Evolutionary conservation across 768 basidiomycete genomes (phyloP), one percentile per base, ranked within the genome.

Genomic region (Chalciporus pseudorubinellus): DNA sequence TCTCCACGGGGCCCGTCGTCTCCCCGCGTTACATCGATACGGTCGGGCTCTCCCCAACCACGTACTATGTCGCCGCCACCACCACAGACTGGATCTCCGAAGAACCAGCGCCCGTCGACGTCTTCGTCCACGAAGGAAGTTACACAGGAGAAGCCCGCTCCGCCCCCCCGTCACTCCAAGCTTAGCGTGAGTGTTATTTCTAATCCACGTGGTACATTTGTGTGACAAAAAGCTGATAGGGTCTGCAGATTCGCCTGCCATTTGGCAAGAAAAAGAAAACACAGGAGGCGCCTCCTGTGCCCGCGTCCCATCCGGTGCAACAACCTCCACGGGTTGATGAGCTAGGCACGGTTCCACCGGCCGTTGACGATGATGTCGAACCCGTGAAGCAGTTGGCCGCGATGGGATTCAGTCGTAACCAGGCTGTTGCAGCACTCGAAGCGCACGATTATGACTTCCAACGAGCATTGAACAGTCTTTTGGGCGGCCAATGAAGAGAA

Each of bases 401-500:
- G 18, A 97, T 98, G 94, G 95, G 95, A 21, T 98, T 98, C 75
- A 85, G 80, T 55, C 81, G 95, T 38, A 68, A 74, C 14, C 85
- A 94, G 65, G 90, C 92, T 0, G 81, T 98, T 7, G 78, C 78
- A 12, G 92, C 95, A 12, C 75, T 98, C 6, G 95, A 95, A 68
- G 84, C 80, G 51, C 76, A 88, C 63, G 84, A 83, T 49, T 97
- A 95, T 62, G 87, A 94, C 66, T 79, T 95, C 33, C 84, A 75
- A 59, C 81, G 76, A 62, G 87, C 92, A 16, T 70, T 92, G 51
- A 91, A 94, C 66, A 85, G 80, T 55, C 70, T 94, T 51, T 70
- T 95, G 53, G 78, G 77, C 44, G 39, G 52, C 31, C 36, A 53
- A 54, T 60, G 57, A 61, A 31, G 38, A 42, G 29, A 11, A 13